Percentiles rank a stretch among this genome's conserved stretches.
These are phyloP conservation scores for Ustilago xerochloae DNA, from an alignment of 1,284 basidiomycete genomes.

Conservation along the genomic window DNA sequence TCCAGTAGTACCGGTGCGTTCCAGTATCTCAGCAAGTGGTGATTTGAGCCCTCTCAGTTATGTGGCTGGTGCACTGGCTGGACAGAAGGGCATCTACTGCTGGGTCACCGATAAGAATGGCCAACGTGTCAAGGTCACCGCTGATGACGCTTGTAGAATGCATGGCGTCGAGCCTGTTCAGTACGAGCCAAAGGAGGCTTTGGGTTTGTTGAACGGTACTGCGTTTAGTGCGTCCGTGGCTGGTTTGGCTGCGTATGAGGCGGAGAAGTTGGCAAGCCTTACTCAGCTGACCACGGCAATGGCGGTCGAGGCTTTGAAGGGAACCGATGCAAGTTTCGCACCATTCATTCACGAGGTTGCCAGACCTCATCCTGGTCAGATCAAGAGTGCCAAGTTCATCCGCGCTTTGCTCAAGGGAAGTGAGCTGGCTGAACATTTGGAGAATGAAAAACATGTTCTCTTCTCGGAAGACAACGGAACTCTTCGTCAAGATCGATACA, in stretches of 20 bases:
- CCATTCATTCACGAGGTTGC: constrained; percentile 80
- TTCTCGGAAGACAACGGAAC: constrained; percentile 78
- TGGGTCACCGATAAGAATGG: constrained; percentile 38
- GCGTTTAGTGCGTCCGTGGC: constrained; percentile 77
- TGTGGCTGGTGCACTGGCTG: constrained; percentile 72
- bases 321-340: constrained; percentile 54
- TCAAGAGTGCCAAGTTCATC: constrained; percentile 66
- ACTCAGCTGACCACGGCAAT: constrained; percentile 83
- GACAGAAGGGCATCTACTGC: constrained; percentile 54
- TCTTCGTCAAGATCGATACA: constrained; percentile 81
- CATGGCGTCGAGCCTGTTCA: constrained; percentile 77
- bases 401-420: constrained; percentile 74
- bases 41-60: constrained; percentile 72
- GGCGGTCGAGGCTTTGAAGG: constrained; percentile 76
- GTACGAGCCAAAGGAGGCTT: constrained; percentile 82
- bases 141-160: constrained; percentile 59
- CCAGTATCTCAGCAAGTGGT: constrained; percentile 83
- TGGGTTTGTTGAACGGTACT: constrained; percentile 76
- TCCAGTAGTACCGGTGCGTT: constrained; percentile 84
- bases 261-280: constrained; percentile 78
- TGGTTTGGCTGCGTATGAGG: constrained; percentile 75
- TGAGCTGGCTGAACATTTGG: constrained; percentile 74
- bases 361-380: constrained; percentile 87
- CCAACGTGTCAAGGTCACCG: constrained; percentile 41
- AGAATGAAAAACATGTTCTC: constrained; percentile 74